Conservation (phyloP, 2,329 filamentous ascomycete species). For the Xylogone sp. region DNA sequence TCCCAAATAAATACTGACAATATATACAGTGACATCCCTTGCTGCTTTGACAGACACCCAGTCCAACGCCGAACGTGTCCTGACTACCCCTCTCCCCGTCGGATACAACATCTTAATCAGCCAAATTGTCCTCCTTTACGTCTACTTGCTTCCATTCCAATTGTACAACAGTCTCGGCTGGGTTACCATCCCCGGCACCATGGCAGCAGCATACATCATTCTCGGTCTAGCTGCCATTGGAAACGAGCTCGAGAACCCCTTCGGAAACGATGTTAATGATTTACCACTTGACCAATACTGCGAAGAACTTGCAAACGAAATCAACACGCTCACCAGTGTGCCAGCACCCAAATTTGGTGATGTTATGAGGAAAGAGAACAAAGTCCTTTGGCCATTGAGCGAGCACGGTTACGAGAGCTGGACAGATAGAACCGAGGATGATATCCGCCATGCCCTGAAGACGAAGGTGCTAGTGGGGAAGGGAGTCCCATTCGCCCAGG, state of each 20-base stretch:
- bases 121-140: constrained; percentile 84
- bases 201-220: constrained; percentile 76
- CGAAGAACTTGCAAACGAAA: constrained; percentile 67
- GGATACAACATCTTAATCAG: constrained; percentile 82
- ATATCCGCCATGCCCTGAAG: constrained; percentile 34
- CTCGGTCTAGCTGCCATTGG: constrained; percentile 74
- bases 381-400: constrained; percentile 33
- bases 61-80: constrained; percentile 69
- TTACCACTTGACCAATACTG: constrained; percentile 74
- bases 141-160: constrained; percentile 78
- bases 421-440: constrained; percentile 38
- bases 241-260: constrained; percentile 80
- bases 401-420: constrained; percentile 38
- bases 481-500: not conserved
- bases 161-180: constrained; percentile 60
- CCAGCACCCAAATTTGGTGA: constrained; percentile 16
- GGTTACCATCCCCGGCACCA: constrained; percentile 74
- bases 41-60: constrained; percentile 67
- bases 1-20: constrained; percentile 36
- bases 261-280: constrained; percentile 81
- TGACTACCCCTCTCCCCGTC: constrained; percentile 77
- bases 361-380: constrained; percentile 22
- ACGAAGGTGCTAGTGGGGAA: constrained; percentile 21
- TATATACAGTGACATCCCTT: constrained; percentile 33
- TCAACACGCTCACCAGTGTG: constrained; percentile 58